Base-by-base conservation (phyloP, 495 filamentous ascomycete species). In the Aspergillus kassunensis region DNA sequence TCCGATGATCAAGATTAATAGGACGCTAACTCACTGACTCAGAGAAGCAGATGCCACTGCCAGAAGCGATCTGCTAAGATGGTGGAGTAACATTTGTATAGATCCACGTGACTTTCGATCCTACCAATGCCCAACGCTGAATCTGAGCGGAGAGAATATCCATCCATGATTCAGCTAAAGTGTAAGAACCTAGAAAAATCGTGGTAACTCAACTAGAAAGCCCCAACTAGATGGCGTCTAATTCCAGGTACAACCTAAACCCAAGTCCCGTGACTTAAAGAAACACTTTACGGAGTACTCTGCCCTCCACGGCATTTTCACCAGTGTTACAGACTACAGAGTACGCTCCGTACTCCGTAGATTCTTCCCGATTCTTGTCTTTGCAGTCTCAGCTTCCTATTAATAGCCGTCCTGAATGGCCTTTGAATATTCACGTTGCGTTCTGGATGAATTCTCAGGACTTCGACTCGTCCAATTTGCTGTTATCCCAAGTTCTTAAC, bases 401-500 rank as follows among this genome's bases (percentile, higher is more conserved):
- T 46, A 21, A 46, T 46, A 35, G 19, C 30, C 27, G 1, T 20
- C 2, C 13, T 23, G 30, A n/a, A 46, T 34, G 18, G 30, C 19
- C 8, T 21, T 18, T 30, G 19, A 23, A 8, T 46, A 18, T 19
- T 19, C 30, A 12, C 18, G 3, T 49, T 37, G 23, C 34, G 29
- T 49, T 39, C 30, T 37, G 55, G 35, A 30, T 43, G 55, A 58
- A 62, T 55, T 55, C 24, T 9, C 24, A 56, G 52, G 59, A 61
- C 53, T 54, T 55, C 39, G 33, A 21, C 49, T 45, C 55, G 44
- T 39, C 35, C 54, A 29, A 16, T 35, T 52, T 33, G 36, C 51
- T 50, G 42, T 55, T 49, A 34, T 27, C 37, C 46, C 39, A 24
- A 44, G 31, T 39, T 42, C 34, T 49, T 50, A 61, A 57, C 54